These are phyloP conservation scores for Calonectria pseudoreteaudii DNA, from an alignment of 2,329 filamentous ascomycete genomes.

Conservation along the genomic window DNA sequence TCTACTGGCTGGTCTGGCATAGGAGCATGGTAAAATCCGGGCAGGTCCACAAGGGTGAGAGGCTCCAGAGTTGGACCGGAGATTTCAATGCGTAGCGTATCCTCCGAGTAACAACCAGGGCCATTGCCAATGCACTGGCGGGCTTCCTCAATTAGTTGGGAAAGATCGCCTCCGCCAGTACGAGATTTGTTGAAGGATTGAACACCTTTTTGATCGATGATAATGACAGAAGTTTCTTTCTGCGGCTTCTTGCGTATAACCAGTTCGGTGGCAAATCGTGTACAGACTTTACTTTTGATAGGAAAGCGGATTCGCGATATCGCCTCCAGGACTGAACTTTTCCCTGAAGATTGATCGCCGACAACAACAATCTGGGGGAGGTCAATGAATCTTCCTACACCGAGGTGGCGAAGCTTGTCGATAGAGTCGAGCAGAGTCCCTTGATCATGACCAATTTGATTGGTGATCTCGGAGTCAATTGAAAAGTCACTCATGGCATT, in stretches of 20 bases:
- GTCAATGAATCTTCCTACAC: neutral
- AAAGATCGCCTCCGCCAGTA: neutral
- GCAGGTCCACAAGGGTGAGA: neutral
- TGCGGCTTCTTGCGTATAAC: neutral
- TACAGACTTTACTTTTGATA: neutral
- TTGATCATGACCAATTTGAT: neutral
- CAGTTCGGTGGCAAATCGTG: neutral
- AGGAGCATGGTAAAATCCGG: neutral
- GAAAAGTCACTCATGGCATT: neutral
- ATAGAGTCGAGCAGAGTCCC: neutral
- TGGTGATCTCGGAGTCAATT: neutral
- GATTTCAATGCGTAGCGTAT: neutral
- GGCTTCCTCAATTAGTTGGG: neutral
- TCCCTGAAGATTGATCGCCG: neutral
- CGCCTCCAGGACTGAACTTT: neutral
- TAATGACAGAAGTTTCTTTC: neutral
- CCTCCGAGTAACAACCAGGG: neutral
- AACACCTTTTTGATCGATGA: neutral
- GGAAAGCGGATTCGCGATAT: neutral
- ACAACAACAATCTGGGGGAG: conserved; percentile 3
- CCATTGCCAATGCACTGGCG: neutral
- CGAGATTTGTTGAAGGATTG: neutral
- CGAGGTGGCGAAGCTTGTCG: neutral
- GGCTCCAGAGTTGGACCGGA: neutral
- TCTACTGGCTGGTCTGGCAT: neutral